A percentile compares a stretch with the other conserved stretches of the same genome.
Conservation (phyloP, 139 green algal species). For the Asterochloris erici region DNA sequence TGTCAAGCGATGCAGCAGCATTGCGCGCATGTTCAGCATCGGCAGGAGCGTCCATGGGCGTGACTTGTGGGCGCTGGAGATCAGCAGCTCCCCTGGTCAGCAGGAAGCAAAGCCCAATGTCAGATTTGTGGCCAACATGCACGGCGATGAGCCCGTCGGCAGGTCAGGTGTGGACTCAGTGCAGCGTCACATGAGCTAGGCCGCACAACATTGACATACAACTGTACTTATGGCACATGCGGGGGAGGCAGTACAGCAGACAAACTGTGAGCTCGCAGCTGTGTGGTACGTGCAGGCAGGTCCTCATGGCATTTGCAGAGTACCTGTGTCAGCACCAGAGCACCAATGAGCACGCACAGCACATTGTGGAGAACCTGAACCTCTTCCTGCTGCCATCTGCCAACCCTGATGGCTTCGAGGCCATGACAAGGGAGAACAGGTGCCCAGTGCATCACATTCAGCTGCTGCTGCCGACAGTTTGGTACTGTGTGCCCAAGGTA, state of each 20-base stretch:
- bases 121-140: slow-evolving; percentile 79
- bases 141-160: slow-evolving; percentile 86
- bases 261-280: not conserved
- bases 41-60: slow-evolving; percentile 37
- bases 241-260: too few relatives aligned
- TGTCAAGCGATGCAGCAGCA: slow-evolving; percentile 15
- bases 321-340: slow-evolving; percentile 64
- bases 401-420: slow-evolving; percentile 89
- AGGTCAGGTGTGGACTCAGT: slow-evolving; percentile 24
- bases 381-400: slow-evolving; percentile 72
- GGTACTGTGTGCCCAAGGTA: too few relatives aligned
- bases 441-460: slow-evolving; percentile 5
- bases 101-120: slow-evolving; percentile 55
- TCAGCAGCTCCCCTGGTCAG: slow-evolving; percentile 41
- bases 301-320: slow-evolving; percentile 74
- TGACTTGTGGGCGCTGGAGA: slow-evolving; percentile 62
- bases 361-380: slow-evolving; percentile 58
- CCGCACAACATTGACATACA: too few relatives aligned
- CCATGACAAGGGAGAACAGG: slow-evolving; percentile 49
- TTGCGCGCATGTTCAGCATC: slow-evolving; percentile 36
- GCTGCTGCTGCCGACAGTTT: too few relatives aligned
- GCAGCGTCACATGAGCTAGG: too few relatives aligned
- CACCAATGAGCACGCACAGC: slow-evolving; percentile 24
- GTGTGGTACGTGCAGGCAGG: slow-evolving; percentile 42
- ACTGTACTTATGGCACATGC: too few relatives aligned